A percentile compares a stretch with the other conserved stretches of the same genome.
phyloP scores from a whole-genome alignment of 1,139 yeast genomes.

The Hyphopichia fennica region DNA sequence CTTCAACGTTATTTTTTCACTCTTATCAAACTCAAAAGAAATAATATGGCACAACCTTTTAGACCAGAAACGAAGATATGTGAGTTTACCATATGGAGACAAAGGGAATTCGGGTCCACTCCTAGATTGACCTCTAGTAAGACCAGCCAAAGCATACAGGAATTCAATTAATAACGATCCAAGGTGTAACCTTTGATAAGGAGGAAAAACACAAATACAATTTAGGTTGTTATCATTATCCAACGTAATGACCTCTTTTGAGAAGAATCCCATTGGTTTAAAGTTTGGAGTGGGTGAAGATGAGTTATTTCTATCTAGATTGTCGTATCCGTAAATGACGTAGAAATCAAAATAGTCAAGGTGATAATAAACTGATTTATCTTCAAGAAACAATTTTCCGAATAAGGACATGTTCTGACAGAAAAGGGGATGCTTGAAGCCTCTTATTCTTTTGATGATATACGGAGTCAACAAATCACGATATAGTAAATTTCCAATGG shows the following conservation, averaged over 20 bases:
- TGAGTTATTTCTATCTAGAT: conserved; percentile 20
- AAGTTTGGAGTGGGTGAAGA: conserved; percentile 12
- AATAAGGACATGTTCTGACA: conserved; percentile 83
- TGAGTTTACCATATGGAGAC: conserved; percentile 73
- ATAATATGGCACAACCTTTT: conserved; percentile 27
- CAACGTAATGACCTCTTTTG: conserved; percentile 83
- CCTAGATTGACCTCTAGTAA: conserved; percentile 44
- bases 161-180: conserved; percentile 83
- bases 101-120: conserved; percentile 95
- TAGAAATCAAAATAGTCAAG: conserved; percentile 81
- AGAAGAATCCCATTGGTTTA: conserved; percentile 85
- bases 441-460: conserved; percentile 65
- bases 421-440: conserved; percentile 60
- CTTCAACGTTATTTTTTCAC: conserved; percentile 40
- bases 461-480: conserved; percentile 49
- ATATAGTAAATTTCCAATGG: conserved; percentile 70
- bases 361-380: conserved; percentile 82
- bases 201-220: conserved; percentile 89
- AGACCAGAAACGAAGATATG: conserved; percentile 82
- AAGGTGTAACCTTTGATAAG: conserved; percentile 75
- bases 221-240: conserved; percentile 80
- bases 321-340: conserved; percentile 56
- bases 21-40: conserved; percentile 7
- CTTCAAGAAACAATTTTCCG: conserved; percentile 87
- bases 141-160: conserved; percentile 68